Percentiles rank a stretch among this genome's conserved stretches.
Conservation (phyloP, 2,329 filamentous ascomycete genomes). For the Sclerotinia sclerotiorum region DNA sequence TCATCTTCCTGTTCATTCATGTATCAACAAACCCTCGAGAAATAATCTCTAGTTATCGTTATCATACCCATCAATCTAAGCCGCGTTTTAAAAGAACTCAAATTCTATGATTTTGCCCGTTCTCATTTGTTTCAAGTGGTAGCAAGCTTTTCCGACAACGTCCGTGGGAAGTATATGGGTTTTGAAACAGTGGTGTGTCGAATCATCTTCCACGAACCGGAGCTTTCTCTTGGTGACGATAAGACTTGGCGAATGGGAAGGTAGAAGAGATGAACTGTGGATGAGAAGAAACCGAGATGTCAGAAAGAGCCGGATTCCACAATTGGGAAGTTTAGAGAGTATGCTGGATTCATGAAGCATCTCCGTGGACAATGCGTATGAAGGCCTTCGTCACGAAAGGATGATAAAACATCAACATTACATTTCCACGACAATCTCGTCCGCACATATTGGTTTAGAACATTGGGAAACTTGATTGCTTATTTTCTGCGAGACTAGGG, state of each 20-base stretch:
- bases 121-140: background rate
- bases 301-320: background rate
- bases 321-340: background rate
- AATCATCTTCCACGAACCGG: background rate
- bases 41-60: background rate
- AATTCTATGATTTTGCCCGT: background rate
- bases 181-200: slow-evolving; percentile 8
- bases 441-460: background rate
- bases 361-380: background rate
- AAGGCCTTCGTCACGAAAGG: background rate
- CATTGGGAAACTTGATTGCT: background rate
- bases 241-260: background rate
- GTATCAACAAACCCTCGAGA: background rate
- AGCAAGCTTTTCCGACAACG: background rate
- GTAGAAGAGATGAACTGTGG: background rate
- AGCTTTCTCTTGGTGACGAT: background rate
- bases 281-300: background rate
- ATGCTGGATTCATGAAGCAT: background rate
- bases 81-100: background rate
- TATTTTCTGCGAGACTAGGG: background rate
- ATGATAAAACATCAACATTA: background rate
- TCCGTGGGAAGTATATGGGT: background rate
- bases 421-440: background rate
- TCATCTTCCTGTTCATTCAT: background rate
- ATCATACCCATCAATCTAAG: background rate